phyloP scores from a whole-genome alignment of 2,329 filamentous ascomycete genomes.

The Cladobotryum mycophilum region DNA sequence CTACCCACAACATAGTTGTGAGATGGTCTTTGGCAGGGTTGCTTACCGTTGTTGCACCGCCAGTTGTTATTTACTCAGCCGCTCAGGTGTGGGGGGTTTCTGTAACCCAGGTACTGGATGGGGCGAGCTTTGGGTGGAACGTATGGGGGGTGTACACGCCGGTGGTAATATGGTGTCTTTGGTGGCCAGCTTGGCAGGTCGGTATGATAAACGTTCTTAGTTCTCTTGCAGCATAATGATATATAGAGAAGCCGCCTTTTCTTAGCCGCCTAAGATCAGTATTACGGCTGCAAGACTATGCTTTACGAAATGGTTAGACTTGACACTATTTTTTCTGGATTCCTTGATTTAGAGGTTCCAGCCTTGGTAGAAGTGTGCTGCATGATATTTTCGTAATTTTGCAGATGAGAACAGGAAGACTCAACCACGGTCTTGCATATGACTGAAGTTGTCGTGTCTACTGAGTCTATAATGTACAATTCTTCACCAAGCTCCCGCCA shows the following conservation, averaged over 20 bases:
- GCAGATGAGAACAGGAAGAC: too few species aligned
- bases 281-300: neutral
- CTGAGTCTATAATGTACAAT: constrained; percentile 22
- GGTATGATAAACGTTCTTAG: constrained; percentile 52
- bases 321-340: too few species aligned
- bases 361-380: too few species aligned
- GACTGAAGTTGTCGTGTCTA: neutral
- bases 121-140: constrained; percentile 81
- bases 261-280: too few species aligned
- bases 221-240: constrained; percentile 14
- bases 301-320: neutral
- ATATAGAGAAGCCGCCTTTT: neutral
- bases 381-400: too few species aligned
- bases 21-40: constrained; percentile 42
- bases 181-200: constrained; percentile 88
- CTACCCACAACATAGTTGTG: constrained; percentile 34
- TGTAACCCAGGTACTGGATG: constrained; percentile 55
- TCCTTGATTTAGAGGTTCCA: neutral
- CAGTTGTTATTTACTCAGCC: constrained; percentile 45
- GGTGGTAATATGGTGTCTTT: constrained; percentile 87
- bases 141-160: constrained; percentile 86
- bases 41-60: constrained; percentile 57
- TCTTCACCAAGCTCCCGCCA: neutral
- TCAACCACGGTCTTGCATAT: too few species aligned
- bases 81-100: constrained; percentile 34